Evolutionary conservation across 2,329 filamentous ascomycete genomes (phyloP), one percentile per base, ranked within the genome.

Genomic region (Gaeumannomyces tritici): DNA sequence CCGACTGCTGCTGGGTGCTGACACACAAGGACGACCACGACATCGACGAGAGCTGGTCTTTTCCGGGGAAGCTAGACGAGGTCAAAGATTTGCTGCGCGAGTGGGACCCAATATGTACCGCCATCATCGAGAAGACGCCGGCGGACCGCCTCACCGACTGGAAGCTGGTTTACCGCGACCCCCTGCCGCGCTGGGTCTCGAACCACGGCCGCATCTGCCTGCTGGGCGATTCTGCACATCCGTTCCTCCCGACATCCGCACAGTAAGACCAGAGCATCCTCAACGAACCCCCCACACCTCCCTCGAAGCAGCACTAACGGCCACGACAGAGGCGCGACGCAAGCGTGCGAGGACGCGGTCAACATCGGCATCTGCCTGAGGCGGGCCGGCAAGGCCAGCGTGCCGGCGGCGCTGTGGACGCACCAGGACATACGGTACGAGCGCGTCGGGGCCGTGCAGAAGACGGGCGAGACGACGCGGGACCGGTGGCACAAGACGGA

Each of bases 1-100:
- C 76, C 26, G 81, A 85, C 63, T 83, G 81, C 67, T 83, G 78
- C 66, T 86, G 83, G 83, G 83, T 85, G 3, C 73, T 83, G 27
- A 85, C 83, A 1, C 82, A 84, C 69, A 75, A 70, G 26, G 83
- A 84, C 65, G 76, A 79, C 62, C 77, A 78, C 64, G 77, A 84
- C 65, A 83, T 83, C 62, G 76, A 82, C 63, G 80, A 85, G 70
- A 81, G 80, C 1, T 83, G 80, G 80, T 80, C 76, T 3, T 80
- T 82, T 64, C 79, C 80, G 0, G 80, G 79, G 3, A 79, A 80
- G 57, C 72, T 83, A 1, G 76, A 79, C 59, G 81, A 83, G 57
- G 82, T 83, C 0, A 75, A 77, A 64, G 74, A 79, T 62, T 75
- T 81, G 0, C 70, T 84, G 15, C 75, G 82, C 59, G 79, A 76